These are phyloP conservation scores for Solioccasus polychromus DNA, from an alignment of 768 basidiomycete species.

Conservation along the genomic window DNA sequence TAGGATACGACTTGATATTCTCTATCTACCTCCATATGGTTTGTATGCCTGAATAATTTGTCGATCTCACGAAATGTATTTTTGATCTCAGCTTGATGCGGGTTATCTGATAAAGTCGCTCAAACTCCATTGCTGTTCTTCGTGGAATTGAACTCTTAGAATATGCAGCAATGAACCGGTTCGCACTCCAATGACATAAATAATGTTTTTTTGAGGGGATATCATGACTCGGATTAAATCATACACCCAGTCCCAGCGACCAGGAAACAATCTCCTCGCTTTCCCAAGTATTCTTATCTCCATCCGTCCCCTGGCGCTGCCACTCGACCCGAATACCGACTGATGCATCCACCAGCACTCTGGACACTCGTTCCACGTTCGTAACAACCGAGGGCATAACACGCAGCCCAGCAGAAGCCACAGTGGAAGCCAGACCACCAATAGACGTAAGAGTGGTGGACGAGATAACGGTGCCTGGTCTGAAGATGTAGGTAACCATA, in stretches of 20 bases:
- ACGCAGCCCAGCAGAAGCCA: slow-evolving; percentile 18
- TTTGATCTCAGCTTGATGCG: too few species aligned
- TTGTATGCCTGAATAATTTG: too few species aligned
- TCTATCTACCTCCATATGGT: too few species aligned
- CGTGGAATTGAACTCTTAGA: too few species aligned
- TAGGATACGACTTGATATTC: too few species aligned
- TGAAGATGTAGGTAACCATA: slow-evolving; percentile 19
- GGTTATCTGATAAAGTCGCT: too few species aligned
- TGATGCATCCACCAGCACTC: slow-evolving; percentile 25
- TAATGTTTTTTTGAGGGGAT: too few species aligned
- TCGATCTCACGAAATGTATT: too few species aligned
- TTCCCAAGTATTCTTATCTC: slow-evolving; percentile 25
- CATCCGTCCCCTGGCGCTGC: slow-evolving; percentile 16
- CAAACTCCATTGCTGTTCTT: too few species aligned
- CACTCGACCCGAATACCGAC: slow-evolving; percentile 28
- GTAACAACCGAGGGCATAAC: slow-evolving; percentile 22
- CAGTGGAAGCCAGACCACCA: slow-evolving; percentile 14
- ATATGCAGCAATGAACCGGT: too few species aligned
- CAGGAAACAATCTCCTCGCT: slow-evolving; percentile 26
- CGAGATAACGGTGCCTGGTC: slow-evolving; percentile 17
- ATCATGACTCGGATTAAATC: background rate
- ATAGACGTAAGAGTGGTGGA: slow-evolving; percentile 11
- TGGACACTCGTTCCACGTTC: slow-evolving; percentile 18
- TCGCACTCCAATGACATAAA: too few species aligned
- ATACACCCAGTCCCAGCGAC: slow-evolving; percentile 22